Evolutionary conservation across 1,139 yeast genomes (phyloP), one percentile per base, ranked within the genome.

Genomic region (Scheffersomyces segobiensis): DNA sequence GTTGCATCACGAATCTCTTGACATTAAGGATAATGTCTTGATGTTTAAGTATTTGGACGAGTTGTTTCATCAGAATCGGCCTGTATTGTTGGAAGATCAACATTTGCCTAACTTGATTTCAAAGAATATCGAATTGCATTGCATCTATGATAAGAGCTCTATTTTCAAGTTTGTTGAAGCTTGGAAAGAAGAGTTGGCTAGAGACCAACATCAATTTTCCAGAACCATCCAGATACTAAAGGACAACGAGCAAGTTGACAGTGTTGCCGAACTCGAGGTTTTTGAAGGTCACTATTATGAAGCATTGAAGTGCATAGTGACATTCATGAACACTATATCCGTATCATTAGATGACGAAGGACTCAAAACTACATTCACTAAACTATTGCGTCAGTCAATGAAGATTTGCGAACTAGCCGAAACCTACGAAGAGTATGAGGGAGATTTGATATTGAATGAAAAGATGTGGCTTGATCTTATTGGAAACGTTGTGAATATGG

Each of bases 381-480:
- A 68, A 5, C 70, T 73, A 46, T 61, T 83, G 14, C 67, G 71
- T 5, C 62, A 73, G 46, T 82, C 79, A 3, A 77, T 83, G 61
- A 60, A 65, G 2, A 66, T 81, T 2, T 71, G 83, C 21, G 76
- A 75, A 52, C 56, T 55, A 3, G 65, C 69, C 3, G 67, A 62
- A 14, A 64, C 68, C 2, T 63, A 57, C 14, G 56, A 59, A 17
- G 53, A 56, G 61, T 8, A 54, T 63, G 51, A 74, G 63, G 60
- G 65, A 26, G 62, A 62, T 56, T 50, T 76, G 53, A 58, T 63
- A 52, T 55, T 71, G 52, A 75, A 75, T 60, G 83, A 79, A 61
- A 62, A 65, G 17, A 67, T 78, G 66, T 82, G 85, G 85, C 58
- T 82, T 7, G 62, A 69, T 4, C 58, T 79, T 19, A 73, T 80